Base-by-base conservation (phyloP, 768 basidiomycete species). In the Mycena metata region DNA sequence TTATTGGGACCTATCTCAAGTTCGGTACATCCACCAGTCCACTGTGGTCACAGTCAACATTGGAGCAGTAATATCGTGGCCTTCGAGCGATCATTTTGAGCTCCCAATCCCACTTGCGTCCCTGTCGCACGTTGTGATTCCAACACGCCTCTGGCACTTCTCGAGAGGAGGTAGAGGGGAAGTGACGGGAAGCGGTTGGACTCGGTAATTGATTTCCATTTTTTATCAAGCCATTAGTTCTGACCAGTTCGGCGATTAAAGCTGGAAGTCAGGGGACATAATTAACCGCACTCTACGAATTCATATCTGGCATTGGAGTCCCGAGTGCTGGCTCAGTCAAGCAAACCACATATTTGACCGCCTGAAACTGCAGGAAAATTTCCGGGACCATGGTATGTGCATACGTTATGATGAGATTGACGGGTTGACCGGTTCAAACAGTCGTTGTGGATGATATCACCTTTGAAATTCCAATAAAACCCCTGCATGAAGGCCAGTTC, bases 241-340 rank as follows among this genome's bases (percentile, higher is more conserved):
- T 30, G 30, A 30, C 30, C 6, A 30, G 30, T 3, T 30, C 30
- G 30, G 30, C 3, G 30, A 3, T 30, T 30, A 30, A 30, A 30
- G 30, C 6, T 30, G 30, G 30, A 30, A 6, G 30, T 26, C 15
- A 5, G 24, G 26, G 17, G 24, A 51, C 17, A 17, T 51, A 30
- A 30, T 24, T 26, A 51, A 51, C 15, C n/a, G 26, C 17, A 51
- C 50, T 16, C 50, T 51, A 15, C 24, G 50, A 23, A 17, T 51
- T 17, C 50, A 51, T 30, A 30, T 51, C 5, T 51, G 50, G 50
- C 30, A 51, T 51, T 30, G 50, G 50, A 51, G 33, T 17, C 50
- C 50, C 50, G 50, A 51, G 26, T 51, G 50, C 17, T 51, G 50
- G 50, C 50, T 51, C 50, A 51, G 50, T 51, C 50, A 51, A 51